Base-by-base conservation (phyloP, 768 basidiomycete genomes). In the Leccinum disarticulatum region DNA sequence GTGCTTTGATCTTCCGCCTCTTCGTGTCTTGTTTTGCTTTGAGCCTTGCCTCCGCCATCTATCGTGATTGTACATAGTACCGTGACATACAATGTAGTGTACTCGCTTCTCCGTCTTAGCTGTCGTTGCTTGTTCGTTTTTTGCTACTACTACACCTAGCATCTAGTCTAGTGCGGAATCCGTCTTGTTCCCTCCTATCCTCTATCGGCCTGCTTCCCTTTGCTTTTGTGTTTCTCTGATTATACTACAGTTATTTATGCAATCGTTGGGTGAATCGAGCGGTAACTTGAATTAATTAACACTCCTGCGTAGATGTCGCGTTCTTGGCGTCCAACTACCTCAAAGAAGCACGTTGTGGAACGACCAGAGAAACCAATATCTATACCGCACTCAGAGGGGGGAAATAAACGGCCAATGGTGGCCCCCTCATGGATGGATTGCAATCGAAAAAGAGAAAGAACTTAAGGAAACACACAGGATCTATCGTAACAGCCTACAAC, bases 321-420 rank as follows among this genome's bases (percentile, higher is more conserved):
- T 95, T 95, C 79, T 75, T 95, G 54, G 81, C 94, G 61, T 90
- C 91, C 15, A 87, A 93, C 63, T 80, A 88, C 70, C 85, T 89
- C 73, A 90, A 91, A 64, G 84, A 87, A 57, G 83, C 86, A 62
- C 80, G 88, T 8, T 66, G 69, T 19, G 83, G 80, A 50, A 51
- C 49, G 3, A 56, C 55, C 2, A 66, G 66, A 28, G 63, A 62
- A 25, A 65, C 61, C 27, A 25, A 64, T 2, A 73, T 72, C 47
- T 74, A 74, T 53, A 54, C 73, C 3, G 70, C 68, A 7, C 73
- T 73, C 53, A 66, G 72, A 53, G 73, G 72, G 22, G 63, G 4
- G 51, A 65, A 64, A 61, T 66, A 51, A 17, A 14, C 5, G 9
- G 11, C 30, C 25, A 41, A n/a, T n/a, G n/a, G n/a, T 15, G 30